Base-by-base conservation (phyloP, 371 early-diverging fungal species). In the Mortierella sp. region DNA sequence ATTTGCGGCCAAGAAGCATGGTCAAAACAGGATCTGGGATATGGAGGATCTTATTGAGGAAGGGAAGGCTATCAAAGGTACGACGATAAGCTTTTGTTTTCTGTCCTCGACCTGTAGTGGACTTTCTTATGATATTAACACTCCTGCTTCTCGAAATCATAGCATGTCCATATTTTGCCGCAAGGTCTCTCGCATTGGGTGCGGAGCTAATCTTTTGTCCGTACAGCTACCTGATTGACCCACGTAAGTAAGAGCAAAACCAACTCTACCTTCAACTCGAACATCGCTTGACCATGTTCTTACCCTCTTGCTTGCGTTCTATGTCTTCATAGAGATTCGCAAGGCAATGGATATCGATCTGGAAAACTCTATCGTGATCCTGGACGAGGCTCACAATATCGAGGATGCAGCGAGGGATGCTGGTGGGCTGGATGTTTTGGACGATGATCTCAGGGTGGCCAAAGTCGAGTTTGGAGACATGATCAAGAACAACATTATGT, bases 151-250 rank as follows among this genome's bases (percentile, higher is more conserved):
- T 54, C 29, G 35, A 38, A 21, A 16, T 35, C 48, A 91, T 83
- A 87, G 92, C 89, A 0, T 99, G 99, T 71, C 96, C 99, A 1
- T 99, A 98, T 84, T 99, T 90, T 88, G 92, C 95, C 10, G 76
- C 96, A 1, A 88, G 94, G 72, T 91, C 93, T 4, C 29, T 92
- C 21, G 88, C 91, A 12, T 89, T 88, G 27, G 74, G 80, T 6
- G 96, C 97, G 12, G 96, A 97, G 41, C 88, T 99, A 10, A 88
- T 98, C 1, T 97, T 98, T 80, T 93, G 96, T 48, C 99, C 99
- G 0, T 99, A 99, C 88, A 98, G 97, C 81, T 99, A 98, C 82
- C 88, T 99, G 0, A 90, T 99, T 29, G 96, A 68, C 41, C 68
- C 68, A 24, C 68, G 68, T 68, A 68, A 68, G 68, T 68, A 41